These are phyloP conservation scores for Jackrogersella multiformis DNA, from an alignment of 495 filamentous ascomycete species.

Conservation along the genomic window DNA sequence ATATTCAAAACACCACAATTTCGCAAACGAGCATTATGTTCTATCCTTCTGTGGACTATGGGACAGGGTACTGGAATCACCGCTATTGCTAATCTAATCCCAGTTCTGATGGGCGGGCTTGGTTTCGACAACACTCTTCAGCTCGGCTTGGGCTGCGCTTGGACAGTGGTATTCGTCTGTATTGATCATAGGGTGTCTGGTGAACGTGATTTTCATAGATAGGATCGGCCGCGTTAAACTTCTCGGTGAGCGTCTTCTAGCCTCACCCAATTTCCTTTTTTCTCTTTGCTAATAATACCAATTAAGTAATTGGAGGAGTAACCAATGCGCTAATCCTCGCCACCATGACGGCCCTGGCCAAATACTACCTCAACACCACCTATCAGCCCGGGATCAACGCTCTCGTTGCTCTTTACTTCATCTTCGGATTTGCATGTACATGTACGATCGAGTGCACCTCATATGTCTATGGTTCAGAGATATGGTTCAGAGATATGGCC, in stretches of 20 bases:
- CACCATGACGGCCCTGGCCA: slow-evolving; percentile 17
- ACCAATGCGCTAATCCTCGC: slow-evolving; percentile 7
- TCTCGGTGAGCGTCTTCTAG: slow-evolving; percentile 4
- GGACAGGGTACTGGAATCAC: background rate
- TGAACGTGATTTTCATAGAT: slow-evolving; percentile 7
- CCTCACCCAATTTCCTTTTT: background rate
- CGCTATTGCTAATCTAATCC: slow-evolving; percentile 13
- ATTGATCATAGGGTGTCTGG: background rate
- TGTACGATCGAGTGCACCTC: slow-evolving; percentile 21
- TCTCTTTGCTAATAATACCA: background rate
- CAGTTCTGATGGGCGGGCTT: slow-evolving; percentile 22
- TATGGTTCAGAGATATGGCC: slow-evolving; percentile 30
- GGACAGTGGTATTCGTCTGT: slow-evolving; percentile 6
- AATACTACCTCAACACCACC: slow-evolving; percentile 14
- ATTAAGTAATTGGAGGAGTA: slow-evolving; percentile 22
- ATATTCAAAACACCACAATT: background rate
- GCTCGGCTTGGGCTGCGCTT: slow-evolving; percentile 18
- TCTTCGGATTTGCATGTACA: slow-evolving; percentile 9
- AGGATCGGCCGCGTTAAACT: slow-evolving; percentile 21
- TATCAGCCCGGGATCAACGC: slow-evolving; percentile 14
- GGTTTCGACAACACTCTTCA: slow-evolving; percentile 19
- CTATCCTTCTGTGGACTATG: background rate
- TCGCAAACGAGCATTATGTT: background rate
- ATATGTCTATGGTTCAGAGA: slow-evolving; percentile 29
- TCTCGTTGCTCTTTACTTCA: background rate